Evolutionary conservation across 768 basidiomycete species (phyloP).

Genomic region (Trametes cinnabarina): DNA sequence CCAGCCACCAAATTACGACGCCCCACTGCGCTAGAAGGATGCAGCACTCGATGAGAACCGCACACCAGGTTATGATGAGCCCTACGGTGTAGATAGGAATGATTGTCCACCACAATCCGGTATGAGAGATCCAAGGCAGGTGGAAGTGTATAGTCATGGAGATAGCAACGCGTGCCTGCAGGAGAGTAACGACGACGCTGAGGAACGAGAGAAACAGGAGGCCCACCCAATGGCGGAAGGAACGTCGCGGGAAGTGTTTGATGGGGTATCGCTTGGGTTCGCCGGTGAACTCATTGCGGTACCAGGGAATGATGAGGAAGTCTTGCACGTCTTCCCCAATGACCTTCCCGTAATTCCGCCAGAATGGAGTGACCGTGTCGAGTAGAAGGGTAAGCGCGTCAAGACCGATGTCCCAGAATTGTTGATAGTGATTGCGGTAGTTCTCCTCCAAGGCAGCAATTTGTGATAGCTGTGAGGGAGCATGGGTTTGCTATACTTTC

Average conservation of each 20-base stretch:
- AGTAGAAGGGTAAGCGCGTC: slow-evolving; percentile 72
- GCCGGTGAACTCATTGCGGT: slow-evolving; percentile 82
- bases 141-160: slow-evolving; percentile 53
- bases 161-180: slow-evolving; percentile 59
- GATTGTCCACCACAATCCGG: slow-evolving; percentile 60
- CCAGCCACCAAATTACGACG: slow-evolving; percentile 71
- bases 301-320: slow-evolving; percentile 79
- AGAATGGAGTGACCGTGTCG: slow-evolving; percentile 75
- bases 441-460: slow-evolving; percentile 74
- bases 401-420: slow-evolving; percentile 80
- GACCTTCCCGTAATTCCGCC: slow-evolving; percentile 79
- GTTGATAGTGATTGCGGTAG: slow-evolving; percentile 77
- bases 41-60: slow-evolving; percentile 56
- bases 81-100: slow-evolving; percentile 64
- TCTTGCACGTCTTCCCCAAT: slow-evolving; percentile 78
- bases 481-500: background rate
- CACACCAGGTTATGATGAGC: slow-evolving; percentile 66
- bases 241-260: slow-evolving; percentile 54
- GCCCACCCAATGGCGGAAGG: slow-evolving; percentile 66
- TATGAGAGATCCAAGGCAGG: slow-evolving; percentile 56
- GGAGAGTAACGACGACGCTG: slow-evolving; percentile 47
- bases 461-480: slow-evolving; percentile 53
- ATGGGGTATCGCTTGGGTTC: slow-evolving; percentile 68
- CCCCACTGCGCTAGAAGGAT: slow-evolving; percentile 58
- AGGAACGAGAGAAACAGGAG: slow-evolving; percentile 50